Base-by-base conservation (phyloP, 2,329 filamentous ascomycete genomes). In the Exophiala phaeomuriformis region DNA sequence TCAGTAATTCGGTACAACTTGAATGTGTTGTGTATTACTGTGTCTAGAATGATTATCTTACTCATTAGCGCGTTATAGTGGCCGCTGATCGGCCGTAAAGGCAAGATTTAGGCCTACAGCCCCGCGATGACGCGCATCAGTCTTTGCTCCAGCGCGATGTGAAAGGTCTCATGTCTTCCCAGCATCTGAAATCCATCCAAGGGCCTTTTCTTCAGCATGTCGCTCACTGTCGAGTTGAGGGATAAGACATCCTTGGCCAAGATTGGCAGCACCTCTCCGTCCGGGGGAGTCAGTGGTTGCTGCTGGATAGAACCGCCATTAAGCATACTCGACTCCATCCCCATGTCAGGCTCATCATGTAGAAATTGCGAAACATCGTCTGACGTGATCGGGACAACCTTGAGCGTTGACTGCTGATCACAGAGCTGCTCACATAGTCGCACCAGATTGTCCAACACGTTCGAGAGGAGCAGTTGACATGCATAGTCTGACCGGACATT, bases 381-480 rank as follows among this genome's bases (percentile, higher is more conserved):
- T 27, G 31, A 32, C n/a, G 35, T 53, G 41, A 19, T 59, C 19
- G 19, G 19, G 12, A 27, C 12, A 45, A 9, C 39, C 36, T 47
- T 3, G 36, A n/a, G 19, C 19, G 19, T 19, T 19, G 19, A 19
- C 19, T 19, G 19, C 28, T 51, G 44, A 6, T 28, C 39, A 42
- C 54, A 59, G 4, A 63, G 46, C 10, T 43, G 46, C 47, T 63
- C 60, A 47, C 60, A 61, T 5, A 62, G 33, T 27, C 46, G 42
- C 0, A 58, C 56, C 27, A 63, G 45, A 42, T 59, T 55, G 32
- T 54, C 55, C 40, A 62, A 48, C 33, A 63, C 61, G 41, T 47
- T 60, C 2, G 61, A 62, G 9, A 63, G 55, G 6, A 63, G 39
- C 47, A 63, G 43, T 10, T 63, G 60, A 39, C 61, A 63, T 1